phyloP scores from a whole-genome alignment of 1,139 yeast genomes.

The Saccharomyces uvarum region DNA sequence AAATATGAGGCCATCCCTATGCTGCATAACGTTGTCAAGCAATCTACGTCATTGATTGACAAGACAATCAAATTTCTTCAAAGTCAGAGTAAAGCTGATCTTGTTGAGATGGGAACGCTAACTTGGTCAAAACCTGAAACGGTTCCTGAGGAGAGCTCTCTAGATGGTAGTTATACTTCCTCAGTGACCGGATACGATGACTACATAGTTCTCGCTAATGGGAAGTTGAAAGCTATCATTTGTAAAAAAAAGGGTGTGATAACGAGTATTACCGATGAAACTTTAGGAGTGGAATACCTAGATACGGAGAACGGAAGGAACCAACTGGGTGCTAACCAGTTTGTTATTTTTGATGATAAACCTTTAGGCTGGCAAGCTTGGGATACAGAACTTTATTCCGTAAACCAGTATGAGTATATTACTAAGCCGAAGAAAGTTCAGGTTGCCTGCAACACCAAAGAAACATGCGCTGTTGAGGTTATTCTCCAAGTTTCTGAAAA shows the following conservation, averaged over 20 bases:
- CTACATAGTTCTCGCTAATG: slow-evolving; percentile 44
- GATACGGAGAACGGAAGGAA: slow-evolving; percentile 46
- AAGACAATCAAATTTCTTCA: slow-evolving; percentile 43
- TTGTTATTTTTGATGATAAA: slow-evolving; percentile 75
- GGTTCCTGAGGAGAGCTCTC: not conserved
- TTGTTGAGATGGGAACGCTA: slow-evolving; percentile 36
- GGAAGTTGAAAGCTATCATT: slow-evolving; percentile 50
- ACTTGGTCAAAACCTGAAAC: slow-evolving; percentile 11
- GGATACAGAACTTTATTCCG: slow-evolving; percentile 89
- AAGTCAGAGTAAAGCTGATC: slow-evolving; percentile 7
- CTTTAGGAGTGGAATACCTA: slow-evolving; percentile 57
- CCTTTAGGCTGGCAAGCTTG: slow-evolving; percentile 92
- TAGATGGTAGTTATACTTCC: not conserved
- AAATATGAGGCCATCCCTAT: slow-evolving; percentile 84
- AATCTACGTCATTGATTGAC: slow-evolving; percentile 46
- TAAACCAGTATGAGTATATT: slow-evolving; percentile 56
- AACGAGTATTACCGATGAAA: slow-evolving; percentile 56
- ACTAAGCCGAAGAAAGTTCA: slow-evolving; percentile 40
- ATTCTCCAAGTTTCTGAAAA: slow-evolving; percentile 36
- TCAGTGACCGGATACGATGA: slow-evolving; percentile 11
- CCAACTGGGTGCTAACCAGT: slow-evolving; percentile 64
- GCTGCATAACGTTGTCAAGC: slow-evolving; percentile 49
- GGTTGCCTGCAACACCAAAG: slow-evolving; percentile 47
- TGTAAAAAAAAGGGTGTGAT: slow-evolving; percentile 52
- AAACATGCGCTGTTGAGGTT: slow-evolving; percentile 56